Base-by-base conservation (phyloP, 805 yeast species). In the Blastobotrys robertii region DNA sequence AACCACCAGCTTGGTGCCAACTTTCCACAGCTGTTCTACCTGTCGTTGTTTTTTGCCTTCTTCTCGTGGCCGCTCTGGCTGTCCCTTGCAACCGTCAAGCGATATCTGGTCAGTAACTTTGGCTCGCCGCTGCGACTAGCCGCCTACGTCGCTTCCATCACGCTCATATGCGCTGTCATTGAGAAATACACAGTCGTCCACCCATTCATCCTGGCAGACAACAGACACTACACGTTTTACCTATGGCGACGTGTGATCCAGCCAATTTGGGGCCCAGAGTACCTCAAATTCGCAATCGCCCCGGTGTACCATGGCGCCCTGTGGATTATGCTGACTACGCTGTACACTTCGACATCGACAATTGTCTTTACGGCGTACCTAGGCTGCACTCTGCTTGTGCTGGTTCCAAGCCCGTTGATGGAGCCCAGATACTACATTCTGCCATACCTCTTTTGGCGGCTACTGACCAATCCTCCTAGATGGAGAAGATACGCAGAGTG, bases 341-440 rank as follows among this genome's bases (percentile, higher is more conserved):
- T 68, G 37, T 58, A 66, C 42, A 34, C 60, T 42, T 66, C 63
- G 42, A 44, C 64, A 39, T 57, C 64, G 50, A 62, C 30, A 61
- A 59, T 47, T 45, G 38, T 22, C 29, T 12, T 33, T 9, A 35
- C 75, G 4, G 72, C 78, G 0, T 78, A 70, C 46, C 42, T 77
- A 2, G 60, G 63, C 0, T 79, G 87, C 35, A 67, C 76, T 0
- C 53, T 69, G 1, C 59, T 76, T 4, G 81, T 92, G 0, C 67
- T 92, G 14, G 74, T 83, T 0, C 96, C 97, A 14, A 80, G 96
- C 0, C 98, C 97, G 4, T 67, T 92, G 50, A 79, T 92, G 55
- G 98, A 92, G 62, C 95, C 97, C 39, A 74, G 98, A 45, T 92
- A 92, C 59, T 92, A 81, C 60, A 84, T 90, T 39, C 53, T 86